A percentile compares a stretch with the other conserved stretches of the same genome.
Evolutionary conservation across 2,329 filamentous ascomycete species (phyloP).

Genomic region (Ophiostoma sp.): DNA sequence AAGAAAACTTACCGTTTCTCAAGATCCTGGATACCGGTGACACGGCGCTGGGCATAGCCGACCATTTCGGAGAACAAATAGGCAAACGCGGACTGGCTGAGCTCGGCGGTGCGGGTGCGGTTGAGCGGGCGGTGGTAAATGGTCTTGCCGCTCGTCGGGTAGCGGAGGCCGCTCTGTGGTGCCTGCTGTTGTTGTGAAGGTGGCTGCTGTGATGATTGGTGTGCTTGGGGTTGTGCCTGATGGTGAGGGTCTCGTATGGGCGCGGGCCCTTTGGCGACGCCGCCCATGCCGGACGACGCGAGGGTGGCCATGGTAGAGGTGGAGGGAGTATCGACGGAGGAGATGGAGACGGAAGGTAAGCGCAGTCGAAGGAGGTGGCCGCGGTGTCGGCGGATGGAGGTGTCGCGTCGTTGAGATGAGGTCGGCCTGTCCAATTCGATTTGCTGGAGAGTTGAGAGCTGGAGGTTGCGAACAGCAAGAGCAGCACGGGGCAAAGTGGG

Average conservation of each 20-base stretch:
- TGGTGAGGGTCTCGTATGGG: constrained; percentile 22
- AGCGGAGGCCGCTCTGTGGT: constrained; percentile 66
- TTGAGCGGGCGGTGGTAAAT: constrained; percentile 97
- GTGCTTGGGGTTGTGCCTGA: constrained; percentile 20
- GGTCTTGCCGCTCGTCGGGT: constrained; percentile 91
- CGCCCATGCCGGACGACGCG: constrained; percentile 21
- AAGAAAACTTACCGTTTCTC: constrained; percentile 73
- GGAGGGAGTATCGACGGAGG: background rate
- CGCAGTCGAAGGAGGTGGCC: background rate
- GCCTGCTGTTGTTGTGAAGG: constrained; percentile 3
- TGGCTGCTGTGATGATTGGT: constrained; percentile 6
- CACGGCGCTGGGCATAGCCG: constrained; percentile 84
- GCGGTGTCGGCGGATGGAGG: background rate
- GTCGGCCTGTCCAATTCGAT: constrained; percentile 2
- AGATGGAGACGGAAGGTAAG: too few species aligned
- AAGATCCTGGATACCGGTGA: constrained; percentile 89
- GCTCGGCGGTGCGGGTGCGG: constrained; percentile 81
- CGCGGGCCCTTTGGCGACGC: constrained; percentile 23
- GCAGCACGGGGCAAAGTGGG: constrained; percentile 11
- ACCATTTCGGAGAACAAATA: constrained; percentile 98
- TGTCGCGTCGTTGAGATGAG: background rate
- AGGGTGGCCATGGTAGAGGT: constrained; percentile 4
- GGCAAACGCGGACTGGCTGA: constrained; percentile 90
- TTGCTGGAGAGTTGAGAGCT: background rate
- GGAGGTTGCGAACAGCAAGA: background rate